Percentiles rank a stretch among this genome's conserved stretches.
phyloP scores from a whole-genome alignment of 768 basidiomycete species.

The Coprinopsis cinerea region DNA sequence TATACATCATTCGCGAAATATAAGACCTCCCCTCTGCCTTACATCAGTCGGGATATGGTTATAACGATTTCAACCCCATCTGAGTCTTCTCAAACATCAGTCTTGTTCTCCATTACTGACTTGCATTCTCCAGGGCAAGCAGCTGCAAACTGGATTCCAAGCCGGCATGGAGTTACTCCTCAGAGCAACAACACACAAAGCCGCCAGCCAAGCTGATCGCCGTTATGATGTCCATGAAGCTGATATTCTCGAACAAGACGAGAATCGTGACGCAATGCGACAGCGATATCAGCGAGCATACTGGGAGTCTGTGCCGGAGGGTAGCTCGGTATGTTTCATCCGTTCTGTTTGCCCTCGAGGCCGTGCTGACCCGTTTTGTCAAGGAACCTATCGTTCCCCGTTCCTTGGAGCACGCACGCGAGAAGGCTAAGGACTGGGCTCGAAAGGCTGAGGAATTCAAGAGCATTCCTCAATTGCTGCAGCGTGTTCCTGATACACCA shows the following conservation, averaged over 20 bases:
- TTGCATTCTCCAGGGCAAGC: slow-evolving; percentile 41
- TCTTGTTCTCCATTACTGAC: not conserved
- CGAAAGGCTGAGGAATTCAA: slow-evolving; percentile 29
- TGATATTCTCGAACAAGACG: slow-evolving; percentile 54
- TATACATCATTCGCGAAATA: slow-evolving; percentile 64
- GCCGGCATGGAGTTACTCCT: slow-evolving; percentile 77
- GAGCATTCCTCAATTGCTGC: slow-evolving; percentile 34
- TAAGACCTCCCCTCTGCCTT: slow-evolving; percentile 57
- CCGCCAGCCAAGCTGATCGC: slow-evolving; percentile 9
- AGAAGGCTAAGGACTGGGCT: slow-evolving; percentile 29
- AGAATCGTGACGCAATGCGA: slow-evolving; percentile 48
- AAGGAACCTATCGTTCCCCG: slow-evolving; percentile 61
- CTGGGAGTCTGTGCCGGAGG: slow-evolving; percentile 76
- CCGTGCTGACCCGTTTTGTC: slow-evolving; percentile 4
- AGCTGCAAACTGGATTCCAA: slow-evolving; percentile 74
- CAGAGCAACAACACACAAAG: slow-evolving; percentile 38
- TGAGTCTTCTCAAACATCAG: slow-evolving; percentile 29
- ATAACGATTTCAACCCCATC: slow-evolving; percentile 67
- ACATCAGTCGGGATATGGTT: slow-evolving; percentile 58
- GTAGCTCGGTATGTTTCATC: slow-evolving; percentile 42
- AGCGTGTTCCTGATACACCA: slow-evolving; percentile 28
- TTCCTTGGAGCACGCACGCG: slow-evolving; percentile 44
- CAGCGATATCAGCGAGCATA: slow-evolving; percentile 66
- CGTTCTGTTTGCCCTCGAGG: slow-evolving; percentile 8
- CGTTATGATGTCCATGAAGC: slow-evolving; percentile 48